phyloP scores from a whole-genome alignment of 2,329 filamentous ascomycete species.

The Pyrenochaeta sp. region DNA sequence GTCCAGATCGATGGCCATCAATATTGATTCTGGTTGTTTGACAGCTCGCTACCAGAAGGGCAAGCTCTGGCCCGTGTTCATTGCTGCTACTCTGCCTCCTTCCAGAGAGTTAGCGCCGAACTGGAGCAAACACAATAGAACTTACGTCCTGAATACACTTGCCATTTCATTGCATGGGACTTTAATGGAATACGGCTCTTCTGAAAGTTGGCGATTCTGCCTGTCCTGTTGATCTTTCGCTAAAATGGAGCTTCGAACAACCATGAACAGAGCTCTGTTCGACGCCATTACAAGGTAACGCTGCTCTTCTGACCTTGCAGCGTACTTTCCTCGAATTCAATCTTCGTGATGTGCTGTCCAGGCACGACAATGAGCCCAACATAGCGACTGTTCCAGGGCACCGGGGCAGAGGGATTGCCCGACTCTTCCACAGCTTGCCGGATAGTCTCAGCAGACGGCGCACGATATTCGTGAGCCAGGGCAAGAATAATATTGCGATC shows the following conservation, averaged over 20 bases:
- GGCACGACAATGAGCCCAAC: slow-evolving; percentile 91
- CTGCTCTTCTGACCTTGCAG: slow-evolving; percentile 33
- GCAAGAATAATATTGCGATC: slow-evolving; percentile 88
- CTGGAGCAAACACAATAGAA: too few relatives aligned
- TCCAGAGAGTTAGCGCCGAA: too few relatives aligned
- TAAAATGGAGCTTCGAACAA: too few relatives aligned
- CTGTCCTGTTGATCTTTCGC: too few relatives aligned
- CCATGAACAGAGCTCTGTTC: background rate
- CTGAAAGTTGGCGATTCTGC: too few relatives aligned
- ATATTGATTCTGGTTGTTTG: background rate
- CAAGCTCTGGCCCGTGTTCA: background rate
- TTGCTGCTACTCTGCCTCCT: background rate
- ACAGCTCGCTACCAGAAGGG: background rate
- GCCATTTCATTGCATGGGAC: too few relatives aligned
- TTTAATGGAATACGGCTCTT: too few relatives aligned
- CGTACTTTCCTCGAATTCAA: slow-evolving; percentile 78
- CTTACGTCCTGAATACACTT: too few relatives aligned
- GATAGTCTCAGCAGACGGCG: slow-evolving; percentile 63
- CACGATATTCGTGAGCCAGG: slow-evolving; percentile 87
- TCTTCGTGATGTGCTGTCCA: slow-evolving; percentile 82
- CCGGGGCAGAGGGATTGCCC: slow-evolving; percentile 57
- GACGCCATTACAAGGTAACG: slow-evolving; percentile 26
- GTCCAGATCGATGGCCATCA: background rate
- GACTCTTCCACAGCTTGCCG: slow-evolving; percentile 43
- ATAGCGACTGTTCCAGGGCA: slow-evolving; percentile 84